These are phyloP conservation scores for Nigrospora oryzae DNA, from an alignment of 2,329 filamentous ascomycete species.

Conservation along the genomic window DNA sequence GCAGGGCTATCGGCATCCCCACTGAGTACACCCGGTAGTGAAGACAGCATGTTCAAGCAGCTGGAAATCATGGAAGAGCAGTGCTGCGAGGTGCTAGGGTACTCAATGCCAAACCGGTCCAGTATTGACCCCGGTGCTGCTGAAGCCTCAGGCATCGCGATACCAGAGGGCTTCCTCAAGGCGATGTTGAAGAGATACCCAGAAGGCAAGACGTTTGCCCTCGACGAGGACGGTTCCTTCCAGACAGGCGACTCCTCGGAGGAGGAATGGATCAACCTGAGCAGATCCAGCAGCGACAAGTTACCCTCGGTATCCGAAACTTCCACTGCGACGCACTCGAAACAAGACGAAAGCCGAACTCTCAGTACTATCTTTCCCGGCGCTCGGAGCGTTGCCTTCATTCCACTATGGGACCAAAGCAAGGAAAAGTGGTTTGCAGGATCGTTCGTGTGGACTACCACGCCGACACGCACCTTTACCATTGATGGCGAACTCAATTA, in stretches of 20 bases:
- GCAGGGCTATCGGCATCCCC: slow-evolving; percentile 7
- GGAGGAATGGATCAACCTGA: not conserved
- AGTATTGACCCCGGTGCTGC: slow-evolving; percentile 20
- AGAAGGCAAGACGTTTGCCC: slow-evolving; percentile 35
- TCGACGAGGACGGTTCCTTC: slow-evolving; percentile 26
- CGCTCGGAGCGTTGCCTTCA: slow-evolving; percentile 35
- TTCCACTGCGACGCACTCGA: not conserved
- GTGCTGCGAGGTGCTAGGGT: slow-evolving; percentile 26
- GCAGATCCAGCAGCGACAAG: not conserved
- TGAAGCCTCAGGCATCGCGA: slow-evolving; percentile 3
- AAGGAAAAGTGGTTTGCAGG: slow-evolving; percentile 39
- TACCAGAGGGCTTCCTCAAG: slow-evolving; percentile 30
- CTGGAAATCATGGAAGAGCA: slow-evolving; percentile 1
- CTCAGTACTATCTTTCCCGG: slow-evolving; percentile 28
- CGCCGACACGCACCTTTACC: slow-evolving; percentile 32
- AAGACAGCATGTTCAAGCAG: slow-evolving; percentile 4
- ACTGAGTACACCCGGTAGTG: slow-evolving; percentile 5
- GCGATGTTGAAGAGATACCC: slow-evolving; percentile 35
- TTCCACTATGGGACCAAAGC: slow-evolving; percentile 38
- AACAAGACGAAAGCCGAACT: slow-evolving; percentile 15
- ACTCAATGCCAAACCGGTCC: slow-evolving; percentile 23
- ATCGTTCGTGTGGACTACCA: slow-evolving; percentile 39
- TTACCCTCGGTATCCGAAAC: not conserved
- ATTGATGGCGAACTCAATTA: slow-evolving; percentile 40
- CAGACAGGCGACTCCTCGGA: slow-evolving; percentile 17